Conservation (phyloP, 768 basidiomycete genomes). For the Tylopilus rubrobrunneus region DNA sequence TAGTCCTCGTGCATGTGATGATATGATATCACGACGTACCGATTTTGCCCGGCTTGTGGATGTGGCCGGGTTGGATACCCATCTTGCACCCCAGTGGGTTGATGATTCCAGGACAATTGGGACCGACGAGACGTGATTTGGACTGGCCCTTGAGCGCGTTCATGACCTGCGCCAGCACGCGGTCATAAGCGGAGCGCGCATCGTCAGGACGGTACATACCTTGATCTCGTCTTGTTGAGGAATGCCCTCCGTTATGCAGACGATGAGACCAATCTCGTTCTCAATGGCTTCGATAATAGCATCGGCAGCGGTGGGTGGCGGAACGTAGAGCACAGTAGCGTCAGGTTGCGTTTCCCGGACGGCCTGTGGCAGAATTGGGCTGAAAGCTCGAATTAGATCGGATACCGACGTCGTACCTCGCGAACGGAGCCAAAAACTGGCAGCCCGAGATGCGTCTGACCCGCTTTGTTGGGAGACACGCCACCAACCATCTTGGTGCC, state of each 20-base stretch:
- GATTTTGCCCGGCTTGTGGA: constrained; percentile 94
- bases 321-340: constrained; percentile 95
- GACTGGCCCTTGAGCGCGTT: constrained; percentile 93
- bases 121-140: constrained; percentile 93
- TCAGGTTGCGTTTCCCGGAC: constrained; percentile 84
- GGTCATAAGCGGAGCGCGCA: constrained; percentile 1
- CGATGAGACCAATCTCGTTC: constrained; percentile 95
- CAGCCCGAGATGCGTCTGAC: constrained; percentile 89
- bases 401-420: constrained; percentile 56
- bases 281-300: constrained; percentile 99
- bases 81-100: constrained; percentile 98
- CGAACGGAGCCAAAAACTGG: constrained; percentile 90
- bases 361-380: constrained; percentile 49
- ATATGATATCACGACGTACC: constrained; percentile 45
- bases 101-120: constrained; percentile 98
- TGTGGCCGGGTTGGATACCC: constrained; percentile 97
- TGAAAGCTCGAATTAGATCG: not conserved
- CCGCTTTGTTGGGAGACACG: constrained; percentile 95
- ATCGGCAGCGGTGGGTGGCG: constrained; percentile 92
- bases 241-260: constrained; percentile 98
- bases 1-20: not conserved
- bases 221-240: constrained; percentile 96
- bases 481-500: constrained; percentile 99
- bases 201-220: constrained; percentile 39
- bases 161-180: constrained; percentile 56